Percentiles rank a stretch among this genome's conserved stretches.
These are phyloP conservation scores for Cantharellus cinnabarinus DNA, from an alignment of 768 basidiomycete genomes.

Conservation along the genomic window DNA sequence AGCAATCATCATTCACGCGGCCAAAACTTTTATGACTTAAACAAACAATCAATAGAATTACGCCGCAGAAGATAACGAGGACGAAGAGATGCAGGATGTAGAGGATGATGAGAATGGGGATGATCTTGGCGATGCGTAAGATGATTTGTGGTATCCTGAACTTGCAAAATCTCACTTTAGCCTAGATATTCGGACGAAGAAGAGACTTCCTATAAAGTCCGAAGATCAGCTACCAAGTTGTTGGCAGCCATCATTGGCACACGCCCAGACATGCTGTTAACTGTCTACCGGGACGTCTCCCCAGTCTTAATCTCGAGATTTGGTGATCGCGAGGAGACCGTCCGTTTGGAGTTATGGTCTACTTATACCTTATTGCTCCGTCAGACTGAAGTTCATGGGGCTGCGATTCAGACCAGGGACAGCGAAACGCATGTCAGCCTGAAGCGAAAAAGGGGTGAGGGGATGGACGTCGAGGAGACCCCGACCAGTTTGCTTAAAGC, in stretches of 20 bases:
- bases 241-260: constrained; percentile 71
- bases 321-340: constrained; percentile 86
- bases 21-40: constrained; percentile 3
- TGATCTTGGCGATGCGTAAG: constrained; percentile 61
- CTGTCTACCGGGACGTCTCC: constrained; percentile 68
- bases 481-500: constrained; percentile 49
- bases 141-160: constrained; percentile 6
- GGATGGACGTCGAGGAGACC: constrained; percentile 53
- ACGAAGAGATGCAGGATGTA: constrained; percentile 34
- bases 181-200: constrained; percentile 89
- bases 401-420: constrained; percentile 32
- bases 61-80: constrained; percentile 39
- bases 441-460: constrained; percentile 59
- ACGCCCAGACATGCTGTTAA: constrained; percentile 63
- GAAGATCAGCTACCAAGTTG: constrained; percentile 81
- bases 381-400: constrained; percentile 68
- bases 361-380: constrained; percentile 65
- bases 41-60: constrained; percentile 30
- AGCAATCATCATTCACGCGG: constrained; percentile 13
- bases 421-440: constrained; percentile 29
- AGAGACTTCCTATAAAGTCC: constrained; percentile 94
- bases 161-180: constrained; percentile 8
- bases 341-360: constrained; percentile 78
- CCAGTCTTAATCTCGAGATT: constrained; percentile 82
- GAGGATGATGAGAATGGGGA: constrained; percentile 56